Evolutionary conservation across 1,139 yeast species (phyloP).

Genomic region (Zygoascus meyerae): DNA sequence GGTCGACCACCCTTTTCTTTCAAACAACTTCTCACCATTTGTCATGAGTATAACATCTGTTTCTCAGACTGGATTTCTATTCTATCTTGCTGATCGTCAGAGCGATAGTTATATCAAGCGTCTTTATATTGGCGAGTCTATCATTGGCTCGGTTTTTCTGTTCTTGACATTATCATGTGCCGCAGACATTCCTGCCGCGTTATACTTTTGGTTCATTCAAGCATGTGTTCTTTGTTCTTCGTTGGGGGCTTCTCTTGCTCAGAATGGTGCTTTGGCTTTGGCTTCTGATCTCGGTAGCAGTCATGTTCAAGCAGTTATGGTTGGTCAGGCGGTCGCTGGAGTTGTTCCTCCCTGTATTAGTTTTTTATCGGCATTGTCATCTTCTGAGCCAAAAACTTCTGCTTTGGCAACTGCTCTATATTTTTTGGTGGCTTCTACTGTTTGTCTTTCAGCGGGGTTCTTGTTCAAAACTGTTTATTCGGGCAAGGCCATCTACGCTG

Average conservation of each 20-base stretch:
- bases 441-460: conserved; percentile 12
- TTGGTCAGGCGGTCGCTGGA: conserved; percentile 93
- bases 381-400: conserved; percentile 32
- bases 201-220: conserved; percentile 41
- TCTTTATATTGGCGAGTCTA: conserved; percentile 51
- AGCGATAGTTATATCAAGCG: conserved; percentile 59
- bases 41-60: conserved; percentile 87
- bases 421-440: conserved; percentile 17
- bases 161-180: conserved; percentile 37
- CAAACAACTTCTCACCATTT: conserved; percentile 65
- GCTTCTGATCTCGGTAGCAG: conserved; percentile 73
- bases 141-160: conserved; percentile 53
- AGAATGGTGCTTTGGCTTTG: conserved; percentile 86
- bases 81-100: conserved; percentile 65
- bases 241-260: conserved; percentile 59
- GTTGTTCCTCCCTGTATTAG: conserved; percentile 79
- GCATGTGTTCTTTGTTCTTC: conserved; percentile 41
- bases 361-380: conserved; percentile 44
- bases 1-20: conserved; percentile 45
- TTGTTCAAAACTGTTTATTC: conserved; percentile 9
- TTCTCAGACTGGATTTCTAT: conserved; percentile 56
- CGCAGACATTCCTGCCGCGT: conserved; percentile 41
- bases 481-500: conserved; percentile 1
- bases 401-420: conserved; percentile 48
- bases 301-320: conserved; percentile 84